Base-by-base conservation (phyloP, 371 early-diverging fungal genomes). In the Syncephalastrum monosporum region DNA sequence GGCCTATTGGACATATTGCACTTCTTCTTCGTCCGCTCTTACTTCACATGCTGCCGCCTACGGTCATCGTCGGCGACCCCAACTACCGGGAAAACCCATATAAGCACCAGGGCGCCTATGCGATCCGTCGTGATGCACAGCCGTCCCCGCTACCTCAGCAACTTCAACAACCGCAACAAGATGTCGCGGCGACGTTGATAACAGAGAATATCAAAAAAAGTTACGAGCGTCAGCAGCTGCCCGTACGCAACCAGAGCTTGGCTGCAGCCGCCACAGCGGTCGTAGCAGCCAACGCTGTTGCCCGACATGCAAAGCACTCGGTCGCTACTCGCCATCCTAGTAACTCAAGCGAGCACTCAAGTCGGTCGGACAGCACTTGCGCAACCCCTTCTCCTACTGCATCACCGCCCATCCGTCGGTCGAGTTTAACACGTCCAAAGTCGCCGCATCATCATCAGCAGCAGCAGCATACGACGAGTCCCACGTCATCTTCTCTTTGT, bases 171-270 rank as follows among this genome's bases (percentile, higher is more conserved):
- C 33, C 3, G 47, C 59, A 25, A 46, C 33, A 46, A 29, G 53
- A 23, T 14, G 49, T 33, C 33, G 38, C 21, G 8, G 10, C 43
- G 29, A 47, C 16, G 13, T 42, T n/a, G 0, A 74, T 74, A 50
- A 62, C 74, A 25, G 74, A 72, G 15, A 51, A 56, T 24, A 57
- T 72, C 15, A 64, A 62, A 27, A 68, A 72, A 17, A 72, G 60
- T 17, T 75, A 75, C 52, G 65, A 59, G 13, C 65, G 64, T 15
- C 76, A 75, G 47, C 73, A 71, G 38, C 56, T 75, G 4, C 76
- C 76, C 14, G 66, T 75, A 19, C 57, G 76, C 46, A 70, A 70
- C 21, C 76, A 75, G 44, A 75, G 76, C 42, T 48, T 75, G 13
- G 71, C 71, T 44, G 71, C 76, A 14, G 59, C 59, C n/a, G 52